Evolutionary conservation across 163 green algal species (phyloP), one percentile per base, ranked within the genome.

Genomic region (Prototheca stagnorum): DNA sequence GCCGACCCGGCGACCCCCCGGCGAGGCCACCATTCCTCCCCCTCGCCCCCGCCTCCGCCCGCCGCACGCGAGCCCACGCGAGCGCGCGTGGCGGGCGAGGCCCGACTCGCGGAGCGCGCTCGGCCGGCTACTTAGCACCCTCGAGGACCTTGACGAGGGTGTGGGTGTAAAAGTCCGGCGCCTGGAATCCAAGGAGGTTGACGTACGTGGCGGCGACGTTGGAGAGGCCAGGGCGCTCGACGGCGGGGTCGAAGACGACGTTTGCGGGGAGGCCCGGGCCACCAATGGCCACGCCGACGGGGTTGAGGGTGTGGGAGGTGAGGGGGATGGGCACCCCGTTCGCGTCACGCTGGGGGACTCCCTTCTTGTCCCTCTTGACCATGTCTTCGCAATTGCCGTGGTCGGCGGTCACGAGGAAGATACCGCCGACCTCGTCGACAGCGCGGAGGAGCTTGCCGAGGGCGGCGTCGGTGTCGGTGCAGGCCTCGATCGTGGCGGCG

Each of bases 371-470:
- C 19, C 65, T 56, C 49, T 70, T 77, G 52, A 92, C 86, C 87
- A 96, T 96, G 64, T 95, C 86, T 40, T 96, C 86, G 2, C 79
- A 81, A 66, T 95, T 95, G 53, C 85, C 87, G 51, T 96, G 87
- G 62, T 96, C 87, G 0, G 80, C 67, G 3, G 84, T 94, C 2
- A 96, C 43, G 31, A 94, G 55, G 53, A 67, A 96, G 43, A 84
- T 74, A 21, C 73, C 73, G 11, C 61, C 64, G 3, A 79, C 34
- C 35, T 72, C 29, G 4, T 86, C 66, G 17, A 47, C 55, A 26
- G 66, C 65, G n/a, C 75, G 67, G 46, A 93, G 64, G 54, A 93
- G 73, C 65, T 89, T 73, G 51, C 58, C 35, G 14, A 37, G 31
- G 12, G 11, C 9, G 31, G 12, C 54, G 62, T 96, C 86, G 3